Evolutionary conservation across 345 rosid species (phyloP).

Genomic region (Citrus inodora): DNA sequence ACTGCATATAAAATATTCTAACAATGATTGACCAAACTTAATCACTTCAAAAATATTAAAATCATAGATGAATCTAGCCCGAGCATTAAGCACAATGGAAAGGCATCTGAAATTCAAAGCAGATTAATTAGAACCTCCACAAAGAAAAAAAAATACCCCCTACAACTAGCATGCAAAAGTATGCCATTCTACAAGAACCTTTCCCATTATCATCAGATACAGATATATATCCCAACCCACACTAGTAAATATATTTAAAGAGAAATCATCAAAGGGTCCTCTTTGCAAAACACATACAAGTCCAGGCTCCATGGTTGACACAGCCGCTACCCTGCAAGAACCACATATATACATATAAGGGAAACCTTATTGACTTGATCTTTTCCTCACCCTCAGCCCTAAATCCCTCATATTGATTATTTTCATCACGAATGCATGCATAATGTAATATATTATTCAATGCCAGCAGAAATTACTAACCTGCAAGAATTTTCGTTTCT

Average conservation of each 20-base stretch:
- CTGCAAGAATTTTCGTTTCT: conserved; percentile 98
- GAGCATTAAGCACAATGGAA: conserved; percentile 42
- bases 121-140: conserved; percentile 44
- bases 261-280: conserved; percentile 45
- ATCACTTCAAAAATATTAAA: conserved; percentile 15
- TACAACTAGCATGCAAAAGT: conserved; percentile 18
- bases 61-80: conserved; percentile 35
- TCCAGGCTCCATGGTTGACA: conserved; percentile 90
- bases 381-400: conserved; percentile 54
- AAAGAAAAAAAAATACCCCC: conserved; percentile 8
- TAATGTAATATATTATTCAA: conserved; percentile 17
- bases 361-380: conserved; percentile 72
- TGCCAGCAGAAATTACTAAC: conserved; percentile 45
- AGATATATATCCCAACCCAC: conserved; percentile 42
- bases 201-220: conserved; percentile 17
- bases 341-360: conserved; percentile 98
- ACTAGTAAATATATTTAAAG: conserved; percentile 29
- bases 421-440: conserved; percentile 50
- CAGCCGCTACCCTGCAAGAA: conserved; percentile 99
- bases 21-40: conserved; percentile 5
- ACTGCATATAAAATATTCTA: background rate
- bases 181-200: background rate
- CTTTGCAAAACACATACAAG: conserved; percentile 88
- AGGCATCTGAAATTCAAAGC: conserved; percentile 58
- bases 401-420: conserved; percentile 38